Conservation (phyloP, 495 filamentous ascomycete genomes). For the Tuber umbilicatum region DNA sequence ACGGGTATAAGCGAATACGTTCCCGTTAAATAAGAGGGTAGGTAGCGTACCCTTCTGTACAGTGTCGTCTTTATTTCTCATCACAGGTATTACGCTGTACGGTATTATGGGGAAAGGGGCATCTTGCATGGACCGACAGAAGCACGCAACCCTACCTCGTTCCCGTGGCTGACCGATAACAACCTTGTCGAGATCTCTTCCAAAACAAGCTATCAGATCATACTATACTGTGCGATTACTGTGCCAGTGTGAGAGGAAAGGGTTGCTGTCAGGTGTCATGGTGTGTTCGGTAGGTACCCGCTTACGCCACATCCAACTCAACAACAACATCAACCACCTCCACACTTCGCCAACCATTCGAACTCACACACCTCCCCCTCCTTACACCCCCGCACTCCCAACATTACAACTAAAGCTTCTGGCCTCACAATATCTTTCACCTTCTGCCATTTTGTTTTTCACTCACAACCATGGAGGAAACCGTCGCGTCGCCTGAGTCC, state of each 20-base stretch:
- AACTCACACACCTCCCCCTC: slow-evolving; percentile 3
- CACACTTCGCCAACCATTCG: background rate
- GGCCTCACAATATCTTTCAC: background rate
- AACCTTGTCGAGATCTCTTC: slow-evolving; percentile 3
- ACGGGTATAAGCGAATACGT: background rate
- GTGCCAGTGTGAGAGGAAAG: background rate
- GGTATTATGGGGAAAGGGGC: background rate
- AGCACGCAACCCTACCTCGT: background rate
- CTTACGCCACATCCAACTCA: slow-evolving; percentile 6
- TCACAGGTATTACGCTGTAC: background rate
- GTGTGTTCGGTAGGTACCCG: slow-evolving; percentile 4
- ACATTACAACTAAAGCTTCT: background rate
- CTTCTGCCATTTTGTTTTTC: slow-evolving; percentile 1
- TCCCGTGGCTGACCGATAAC: slow-evolving; percentile 3
- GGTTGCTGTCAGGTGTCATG: background rate
- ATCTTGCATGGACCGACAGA: background rate
- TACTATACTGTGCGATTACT: no score
- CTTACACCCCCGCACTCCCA: background rate
- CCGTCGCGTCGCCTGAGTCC: slow-evolving; percentile 3
- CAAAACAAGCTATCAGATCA: background rate
- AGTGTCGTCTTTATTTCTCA: background rate
- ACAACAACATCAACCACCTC: slow-evolving; percentile 6
- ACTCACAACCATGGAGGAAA: background rate
- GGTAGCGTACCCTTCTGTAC: background rate
- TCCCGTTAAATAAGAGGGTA: background rate